A percentile compares a stretch with the other conserved stretches of the same genome.
Conservation (phyloP, 148 eudicot genomes). For the Camellia sinensis region DNA sequence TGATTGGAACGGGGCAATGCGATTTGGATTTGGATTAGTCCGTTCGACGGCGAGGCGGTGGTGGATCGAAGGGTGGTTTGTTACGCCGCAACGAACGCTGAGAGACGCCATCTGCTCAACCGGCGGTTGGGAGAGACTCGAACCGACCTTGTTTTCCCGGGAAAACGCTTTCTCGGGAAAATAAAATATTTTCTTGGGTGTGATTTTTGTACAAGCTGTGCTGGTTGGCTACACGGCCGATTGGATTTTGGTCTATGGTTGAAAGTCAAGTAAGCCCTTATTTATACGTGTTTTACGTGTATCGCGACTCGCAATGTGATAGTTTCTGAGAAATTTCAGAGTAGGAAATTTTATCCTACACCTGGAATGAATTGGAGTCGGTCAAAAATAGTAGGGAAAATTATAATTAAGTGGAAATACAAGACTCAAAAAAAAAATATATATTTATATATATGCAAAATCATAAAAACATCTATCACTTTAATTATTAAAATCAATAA, state of each 20-base stretch:
- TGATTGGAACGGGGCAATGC: background rate
- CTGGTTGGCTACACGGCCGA: no score
- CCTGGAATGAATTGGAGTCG: background rate
- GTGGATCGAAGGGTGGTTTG: background rate
- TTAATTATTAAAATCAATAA: no score
- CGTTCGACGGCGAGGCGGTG: background rate
- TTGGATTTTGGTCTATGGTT: background rate
- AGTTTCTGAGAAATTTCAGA: background rate
- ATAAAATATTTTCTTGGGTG: background rate
- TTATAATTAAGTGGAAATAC: no score
- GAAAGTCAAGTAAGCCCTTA: background rate
- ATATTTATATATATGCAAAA: no score
- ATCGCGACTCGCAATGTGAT: background rate
- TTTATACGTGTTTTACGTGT: background rate
- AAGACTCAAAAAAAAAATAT: no score
- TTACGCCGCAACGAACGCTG: background rate
- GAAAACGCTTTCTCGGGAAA: slow-evolving; percentile 8
- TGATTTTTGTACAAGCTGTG: no score
- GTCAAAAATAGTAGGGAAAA: background rate
- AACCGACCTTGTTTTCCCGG: background rate
- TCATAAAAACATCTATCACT: no score
- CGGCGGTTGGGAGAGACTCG: background rate
- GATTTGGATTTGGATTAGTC: background rate
- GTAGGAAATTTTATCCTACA: background rate
- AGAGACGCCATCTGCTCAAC: background rate